Base-by-base conservation (phyloP, 352 stramenopile species). In the Globisporangium uncinulatum region DNA sequence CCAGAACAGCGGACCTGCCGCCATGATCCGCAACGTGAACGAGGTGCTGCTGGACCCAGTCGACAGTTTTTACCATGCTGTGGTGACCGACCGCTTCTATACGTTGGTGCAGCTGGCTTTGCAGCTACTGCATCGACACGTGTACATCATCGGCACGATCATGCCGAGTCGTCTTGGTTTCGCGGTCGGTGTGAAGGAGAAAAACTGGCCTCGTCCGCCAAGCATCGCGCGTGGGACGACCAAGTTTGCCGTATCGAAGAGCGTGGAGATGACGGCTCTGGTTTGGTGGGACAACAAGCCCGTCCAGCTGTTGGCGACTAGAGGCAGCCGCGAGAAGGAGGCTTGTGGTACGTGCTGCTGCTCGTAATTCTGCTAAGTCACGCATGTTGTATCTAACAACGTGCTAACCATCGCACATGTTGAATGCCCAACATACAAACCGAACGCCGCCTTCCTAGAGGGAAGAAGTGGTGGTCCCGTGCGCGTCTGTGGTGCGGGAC, bases 111-210 rank as follows among this genome's bases (percentile, higher is more conserved):
- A 34, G 21, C 19, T 50, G 7, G 44, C 19, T 5, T 17, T 50
- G 44, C 44, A 50, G 44, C 13, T 50, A 21, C 17, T 50, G 44
- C 9, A 50, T 34, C 44, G 44, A 50, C 19, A n/a, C 17, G 44
- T 50, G 3, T 50, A 50, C 44, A n/a, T 4, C 20, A 32, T 34
- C 19, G 44, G 44, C 19, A 32, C 21, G 6, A 50, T 50, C 44
- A 32, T 34, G 44, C 7, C 44, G 13, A 15, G 9, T 9, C 19
- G 21, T 2, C 19, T 31, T 5, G 44, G 44, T 4, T 50, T 17
- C n/a, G 5, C 44, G 5, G 21, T 32, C 1, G 44, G 6, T 1
- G 21, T 50, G 3, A 34, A 6, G 2, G 5, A n/a, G n/a, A 50
- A 50, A 21, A 34, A 31, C 20, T 2, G 21, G 2, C 19, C 5